Base-by-base conservation (phyloP, 2,329 filamentous ascomycete genomes). In the Fonsecaea nubica region DNA sequence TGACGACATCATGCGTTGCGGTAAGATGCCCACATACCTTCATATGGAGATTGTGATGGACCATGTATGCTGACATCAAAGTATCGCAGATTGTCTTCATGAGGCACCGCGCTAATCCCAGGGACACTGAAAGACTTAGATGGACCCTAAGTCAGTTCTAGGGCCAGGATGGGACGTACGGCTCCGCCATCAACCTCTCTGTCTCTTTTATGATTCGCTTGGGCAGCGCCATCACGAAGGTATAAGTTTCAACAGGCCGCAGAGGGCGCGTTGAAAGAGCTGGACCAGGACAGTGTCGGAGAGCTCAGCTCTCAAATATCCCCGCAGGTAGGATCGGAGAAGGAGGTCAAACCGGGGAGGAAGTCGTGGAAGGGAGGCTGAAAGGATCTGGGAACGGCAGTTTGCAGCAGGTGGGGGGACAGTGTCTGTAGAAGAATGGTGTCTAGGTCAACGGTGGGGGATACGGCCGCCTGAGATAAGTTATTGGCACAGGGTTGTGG, bases 171-270 rank as follows among this genome's bases (percentile, higher is more conserved):
- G 12, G 64, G 57, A 35, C 92, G 80, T 86, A 97, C 92, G 95
- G 95, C 81, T 99, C 95, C 70, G 92, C 92, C 88, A 96, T 93
- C 73, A 99, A 87, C 76, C 95, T 90, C 83, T 99, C 94, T 21
- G 95, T 99, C 87, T 99, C 96, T 83, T 99, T 99, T 77, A 98
- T 87, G 76, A 99, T 99, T 77, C 95, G 87, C 85, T 99, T 99
- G 36, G 95, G 94, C 72, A 99, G 85, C 70, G 92, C 89, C 92
- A 73, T 73, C 10, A 58, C 54, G 45, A 53, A 50, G 7, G 50
- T 62, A 25, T 35, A 33, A 32, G 8, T 38, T 33, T 32, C 21
- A 35, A 36, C 18, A 32, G 48, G 64, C 60, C 57, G 53, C 58
- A 18, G 56, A 60, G 58, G 42, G 64, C 58, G n/a, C 10, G 15